Evolutionary conservation across 257 asterid species (phyloP).

Genomic region (Solanum medicagineum): DNA sequence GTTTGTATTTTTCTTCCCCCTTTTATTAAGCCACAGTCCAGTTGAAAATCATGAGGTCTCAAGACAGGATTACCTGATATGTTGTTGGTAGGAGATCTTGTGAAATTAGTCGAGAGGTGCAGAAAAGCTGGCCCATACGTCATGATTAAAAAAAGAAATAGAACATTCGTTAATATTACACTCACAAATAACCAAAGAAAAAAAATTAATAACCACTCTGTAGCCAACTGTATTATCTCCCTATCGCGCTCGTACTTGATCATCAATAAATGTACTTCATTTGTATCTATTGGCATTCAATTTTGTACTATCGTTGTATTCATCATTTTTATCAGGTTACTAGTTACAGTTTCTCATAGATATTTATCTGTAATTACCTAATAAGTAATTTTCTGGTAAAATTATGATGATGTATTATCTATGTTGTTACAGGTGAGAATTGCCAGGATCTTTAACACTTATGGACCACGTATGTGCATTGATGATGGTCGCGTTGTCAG

Average conservation of each 20-base stretch:
- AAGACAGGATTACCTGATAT: too few species aligned
- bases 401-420: not conserved
- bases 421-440: constrained; percentile 57
- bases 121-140: too few species aligned
- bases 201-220: not conserved
- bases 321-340: not conserved
- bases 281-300: not conserved
- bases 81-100: not conserved
- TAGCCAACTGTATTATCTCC: not conserved
- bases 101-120: too few species aligned
- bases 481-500: constrained; percentile 99
- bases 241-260: not conserved
- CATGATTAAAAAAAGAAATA: too few species aligned
- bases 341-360: not conserved
- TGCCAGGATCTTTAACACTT: constrained; percentile 93
- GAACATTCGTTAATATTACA: not conserved
- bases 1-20: constrained; percentile 13
- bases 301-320: not conserved
- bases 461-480: constrained; percentile 97
- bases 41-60: not conserved
- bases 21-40: not conserved
- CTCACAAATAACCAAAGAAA: not conserved
- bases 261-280: not conserved
- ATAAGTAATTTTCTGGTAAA: not conserved
- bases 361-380: not conserved